phyloP scores from a whole-genome alignment of 2,329 filamentous ascomycete species.

The Alternaria burnsii region DNA sequence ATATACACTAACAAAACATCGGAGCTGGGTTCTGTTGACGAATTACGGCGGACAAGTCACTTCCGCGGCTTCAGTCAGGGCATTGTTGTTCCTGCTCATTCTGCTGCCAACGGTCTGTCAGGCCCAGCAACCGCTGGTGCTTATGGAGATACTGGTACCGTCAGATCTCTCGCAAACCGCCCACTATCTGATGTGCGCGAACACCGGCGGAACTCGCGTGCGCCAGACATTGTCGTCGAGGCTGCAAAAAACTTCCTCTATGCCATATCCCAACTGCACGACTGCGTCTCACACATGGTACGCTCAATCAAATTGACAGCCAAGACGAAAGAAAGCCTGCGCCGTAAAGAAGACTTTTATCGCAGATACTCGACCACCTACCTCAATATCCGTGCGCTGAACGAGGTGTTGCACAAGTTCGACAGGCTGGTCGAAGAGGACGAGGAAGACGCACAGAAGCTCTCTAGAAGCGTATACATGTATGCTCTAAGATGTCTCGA shows the following conservation, averaged over 20 bases:
- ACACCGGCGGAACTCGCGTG: conserved; percentile 59
- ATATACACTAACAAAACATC: conserved; percentile 66
- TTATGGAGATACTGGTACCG: conserved; percentile 47
- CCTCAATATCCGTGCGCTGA: conserved; percentile 64
- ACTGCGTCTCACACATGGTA: conserved; percentile 48
- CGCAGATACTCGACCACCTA: conserved; percentile 66
- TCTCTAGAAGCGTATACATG: conserved; percentile 47
- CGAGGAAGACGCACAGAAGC: conserved; percentile 54
- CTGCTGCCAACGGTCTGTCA: conserved; percentile 37
- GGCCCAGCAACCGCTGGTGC: conserved; percentile 45
- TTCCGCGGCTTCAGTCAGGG: conserved; percentile 67
- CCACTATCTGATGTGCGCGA: conserved; percentile 67
- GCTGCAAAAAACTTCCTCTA: conserved; percentile 65
- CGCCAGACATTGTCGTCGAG: conserved; percentile 62
- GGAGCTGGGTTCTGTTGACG: conserved; percentile 63
- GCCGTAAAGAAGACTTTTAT: conserved; percentile 56
- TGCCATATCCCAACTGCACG: conserved; percentile 61
- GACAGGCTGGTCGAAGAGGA: conserved; percentile 61
- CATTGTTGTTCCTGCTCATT: conserved; percentile 53
- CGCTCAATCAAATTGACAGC: conserved; percentile 47
- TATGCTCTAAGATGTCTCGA: conserved; percentile 48
- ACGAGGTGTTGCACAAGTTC: conserved; percentile 61
- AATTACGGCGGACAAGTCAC: conserved; percentile 62
- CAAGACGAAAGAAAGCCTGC: conserved; percentile 55
- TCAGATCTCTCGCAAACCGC: conserved; percentile 52